Evolutionary conservation across 306 rosid species (phyloP).

Genomic region (Inga laurina): DNA sequence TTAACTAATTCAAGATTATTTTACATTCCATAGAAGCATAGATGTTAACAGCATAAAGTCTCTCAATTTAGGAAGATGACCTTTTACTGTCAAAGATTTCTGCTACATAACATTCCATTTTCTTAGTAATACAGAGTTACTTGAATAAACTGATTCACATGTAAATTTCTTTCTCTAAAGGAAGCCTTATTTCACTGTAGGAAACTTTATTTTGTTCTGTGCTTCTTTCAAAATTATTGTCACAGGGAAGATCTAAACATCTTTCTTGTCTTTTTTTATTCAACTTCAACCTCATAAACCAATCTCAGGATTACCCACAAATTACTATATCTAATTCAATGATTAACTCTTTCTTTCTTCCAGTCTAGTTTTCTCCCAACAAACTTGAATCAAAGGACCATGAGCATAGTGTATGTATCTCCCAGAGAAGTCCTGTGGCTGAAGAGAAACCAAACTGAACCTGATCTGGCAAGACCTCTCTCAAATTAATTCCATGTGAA

Average conservation of each 20-base stretch:
- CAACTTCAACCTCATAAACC: background rate
- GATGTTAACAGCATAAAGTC: too few relatives aligned
- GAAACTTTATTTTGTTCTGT: slow-evolving; percentile 26
- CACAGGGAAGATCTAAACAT: background rate
- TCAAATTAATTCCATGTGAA: background rate
- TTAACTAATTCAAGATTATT: background rate
- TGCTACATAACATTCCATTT: background rate
- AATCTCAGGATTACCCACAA: background rate
- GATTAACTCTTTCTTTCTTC: background rate
- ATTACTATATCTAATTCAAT: background rate
- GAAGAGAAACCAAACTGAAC: slow-evolving; percentile 35
- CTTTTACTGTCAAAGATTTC: slow-evolving; percentile 4
- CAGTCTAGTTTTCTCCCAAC: background rate
- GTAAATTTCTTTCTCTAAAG: background rate
- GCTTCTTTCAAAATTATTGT: slow-evolving; percentile 12
- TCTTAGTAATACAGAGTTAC: background rate
- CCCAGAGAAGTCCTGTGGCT: slow-evolving; percentile 9
- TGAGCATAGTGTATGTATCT: slow-evolving; percentile 29
- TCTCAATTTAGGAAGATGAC: background rate
- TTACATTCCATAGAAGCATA: too few relatives aligned
- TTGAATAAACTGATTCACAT: background rate
- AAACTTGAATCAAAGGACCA: slow-evolving; percentile 25
- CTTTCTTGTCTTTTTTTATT: background rate
- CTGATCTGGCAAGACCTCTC: slow-evolving; percentile 7
- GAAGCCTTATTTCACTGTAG: slow-evolving; percentile 7